Base-by-base conservation (phyloP, 208 protist species). In the Crithidia bombi region DNA sequence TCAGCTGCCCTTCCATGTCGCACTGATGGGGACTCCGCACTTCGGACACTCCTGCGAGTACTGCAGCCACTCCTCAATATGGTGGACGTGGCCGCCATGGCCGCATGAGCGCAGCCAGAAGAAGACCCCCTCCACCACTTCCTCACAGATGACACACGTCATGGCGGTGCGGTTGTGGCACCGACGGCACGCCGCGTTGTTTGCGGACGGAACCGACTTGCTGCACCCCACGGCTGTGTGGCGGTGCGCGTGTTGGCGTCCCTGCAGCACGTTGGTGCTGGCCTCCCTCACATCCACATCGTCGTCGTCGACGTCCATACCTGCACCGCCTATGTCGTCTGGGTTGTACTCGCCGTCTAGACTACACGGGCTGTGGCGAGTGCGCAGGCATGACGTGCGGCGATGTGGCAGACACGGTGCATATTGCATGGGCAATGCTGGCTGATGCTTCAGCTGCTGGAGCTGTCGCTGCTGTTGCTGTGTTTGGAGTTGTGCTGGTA, bases 71-170 rank as follows among this genome's bases (percentile, higher is more conserved):
- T 91, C 82, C 52, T 90, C 65, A 14, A 93, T 83, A 67, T 96
- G 91, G 51, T 96, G 78, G 17, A 86, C 78, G 52, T 96, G 91
- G 1, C 91, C 91, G 41, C 91, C 91, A 62, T 96, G 91, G 0
- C 91, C 86, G 57, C 91, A 96, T n/a, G 75, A 82, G 26, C 84
- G 83, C 61, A 92, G 78, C 84, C 87, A 93, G 33, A 88, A 75
- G 59, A 84, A 96, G n/a, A 94, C 69, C 3, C 91, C 91, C 47
- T 94, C 88, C 54, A 96, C 91, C 28, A 90, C 74, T 61, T 88
- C 82, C 63, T 93, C 83, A 32, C 91, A 96, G 17, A 96, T 87
- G 21, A 91, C 88, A 65, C 91, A 96, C 14, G 61, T 79, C 85
- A 91, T 92, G 3, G 78, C 76, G 26, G 56, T 51, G 17, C 41